Conservation (phyloP, 2,329 filamentous ascomycete species). For the Apiospora rasikravindrae region DNA sequence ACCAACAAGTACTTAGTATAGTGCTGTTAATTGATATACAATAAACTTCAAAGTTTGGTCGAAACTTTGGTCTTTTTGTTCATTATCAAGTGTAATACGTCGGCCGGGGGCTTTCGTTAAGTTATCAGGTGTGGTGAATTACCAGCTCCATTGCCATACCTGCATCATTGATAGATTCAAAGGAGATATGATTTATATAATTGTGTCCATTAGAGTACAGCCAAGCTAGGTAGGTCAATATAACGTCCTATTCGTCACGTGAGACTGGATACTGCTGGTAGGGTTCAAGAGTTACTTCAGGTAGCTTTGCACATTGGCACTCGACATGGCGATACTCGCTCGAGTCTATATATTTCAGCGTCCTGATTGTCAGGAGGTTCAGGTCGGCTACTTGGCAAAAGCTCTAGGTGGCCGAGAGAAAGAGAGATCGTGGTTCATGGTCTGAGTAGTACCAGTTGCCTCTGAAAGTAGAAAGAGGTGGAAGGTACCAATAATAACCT, state of each 20-base stretch:
- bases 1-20: not conserved
- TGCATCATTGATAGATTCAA: too few species aligned
- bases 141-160: not conserved
- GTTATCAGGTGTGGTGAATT: too few species aligned
- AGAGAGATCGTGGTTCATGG: not conserved
- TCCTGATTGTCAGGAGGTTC: not conserved
- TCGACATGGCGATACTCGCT: not conserved
- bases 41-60: not conserved
- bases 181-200: not conserved
- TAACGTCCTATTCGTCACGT: too few species aligned
- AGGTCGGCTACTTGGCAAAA: not conserved
- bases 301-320: not conserved
- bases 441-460: not conserved
- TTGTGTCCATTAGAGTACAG: not conserved
- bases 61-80: not conserved
- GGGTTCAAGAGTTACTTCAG: not conserved
- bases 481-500: not conserved
- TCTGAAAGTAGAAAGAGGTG: not conserved
- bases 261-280: too few species aligned
- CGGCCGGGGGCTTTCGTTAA: not conserved
- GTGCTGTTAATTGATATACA: slow-evolving; percentile 9
- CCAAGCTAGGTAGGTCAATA: not conserved
- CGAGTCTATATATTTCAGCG: not conserved
- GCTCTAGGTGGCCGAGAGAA: too few species aligned
- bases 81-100: not conserved